Evolutionary conservation across 2,329 filamentous ascomycete species (phyloP).

Genomic region (Fusarium continuum): DNA sequence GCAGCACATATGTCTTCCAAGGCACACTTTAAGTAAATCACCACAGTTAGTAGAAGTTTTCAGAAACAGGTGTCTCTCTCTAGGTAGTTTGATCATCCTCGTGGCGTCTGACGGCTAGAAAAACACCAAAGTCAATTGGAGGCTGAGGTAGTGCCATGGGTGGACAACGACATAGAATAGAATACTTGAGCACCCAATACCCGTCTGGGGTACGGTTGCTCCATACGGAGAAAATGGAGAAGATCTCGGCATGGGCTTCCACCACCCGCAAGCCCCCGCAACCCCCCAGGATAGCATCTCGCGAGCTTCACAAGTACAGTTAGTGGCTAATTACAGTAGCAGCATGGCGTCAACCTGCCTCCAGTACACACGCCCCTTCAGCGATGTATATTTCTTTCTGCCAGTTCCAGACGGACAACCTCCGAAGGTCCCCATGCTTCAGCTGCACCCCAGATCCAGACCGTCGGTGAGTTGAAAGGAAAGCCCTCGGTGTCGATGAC

Average conservation of each 20-base stretch:
- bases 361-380: slow-evolving; percentile 20
- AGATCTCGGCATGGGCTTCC: slow-evolving; percentile 7
- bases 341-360: slow-evolving; percentile 14
- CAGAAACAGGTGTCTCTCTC: neutral
- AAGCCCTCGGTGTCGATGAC: slow-evolving; percentile 7
- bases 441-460: slow-evolving; percentile 13
- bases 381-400: slow-evolving; percentile 3
- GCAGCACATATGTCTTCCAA: slow-evolving; percentile 1
- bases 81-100: neutral
- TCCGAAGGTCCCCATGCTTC: slow-evolving; percentile 28
- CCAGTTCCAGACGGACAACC: slow-evolving; percentile 29
- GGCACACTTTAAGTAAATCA: neutral
- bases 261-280: slow-evolving; percentile 7
- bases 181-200: slow-evolving; percentile 8
- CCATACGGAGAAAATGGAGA: slow-evolving; percentile 13
- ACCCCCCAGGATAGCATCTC: slow-evolving; percentile 18
- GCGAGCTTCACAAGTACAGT: slow-evolving; percentile 11
- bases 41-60: neutral
- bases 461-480: slow-evolving; percentile 23
- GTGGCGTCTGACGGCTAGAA: neutral
- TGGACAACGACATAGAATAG: neutral
- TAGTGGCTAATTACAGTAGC: neutral
- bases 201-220: slow-evolving; percentile 17
- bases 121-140: neutral
- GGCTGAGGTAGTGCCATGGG: neutral